Base-by-base conservation (phyloP, 768 basidiomycete species). In the Tricholoma hemisulphureum region DNA sequence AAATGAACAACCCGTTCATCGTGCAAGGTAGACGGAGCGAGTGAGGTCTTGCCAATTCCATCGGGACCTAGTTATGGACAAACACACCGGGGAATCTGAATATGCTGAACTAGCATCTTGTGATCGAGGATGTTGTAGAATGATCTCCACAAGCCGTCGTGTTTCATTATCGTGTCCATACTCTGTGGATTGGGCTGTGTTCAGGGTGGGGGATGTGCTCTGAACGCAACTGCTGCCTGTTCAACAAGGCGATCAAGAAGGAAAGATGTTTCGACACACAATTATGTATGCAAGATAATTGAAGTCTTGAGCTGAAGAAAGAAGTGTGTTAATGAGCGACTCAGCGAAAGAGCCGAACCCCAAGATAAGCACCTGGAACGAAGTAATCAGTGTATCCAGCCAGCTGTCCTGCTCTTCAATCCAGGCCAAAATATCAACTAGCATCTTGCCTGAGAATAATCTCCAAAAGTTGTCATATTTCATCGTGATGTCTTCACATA, bases 1-100 rank as follows among this genome's bases (percentile, higher is more conserved):
- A 66, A 73, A 6, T 58, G 51, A 10, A 54, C 26, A 3, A 75
- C 55, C 4, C 35, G 37, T 7, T 65, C 46, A 14, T 70, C 59
- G 51, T 71, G 66, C 3, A 71, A 32, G 24, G 68, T 59, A 6
- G 65, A 61, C 4, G 70, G 58, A 8, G 69, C 69, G 18, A 72
- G 48, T 0, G 72, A 67, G 0, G 73, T 75, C 55, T 73, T 75
- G 1, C 73, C 72, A 13, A 73, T 70, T 2, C 73, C 71, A 1
- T 71, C 73, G 13, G 68, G 56, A 7, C 73, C 73, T 5, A 75
- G 54, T n/a, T 18, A 75, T 67, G 3, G 63, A 66, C 7, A 71
- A 31, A 23, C 59, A 60, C n/a, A 16, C 34, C n/a, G 34, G 34
- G 13, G n/a, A 13, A 16, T 16, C 6, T 16, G 6, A 2, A 2